These are phyloP conservation scores for Pseudofabraea citricarpa DNA, from an alignment of 2,329 filamentous ascomycete species.

Conservation along the genomic window DNA sequence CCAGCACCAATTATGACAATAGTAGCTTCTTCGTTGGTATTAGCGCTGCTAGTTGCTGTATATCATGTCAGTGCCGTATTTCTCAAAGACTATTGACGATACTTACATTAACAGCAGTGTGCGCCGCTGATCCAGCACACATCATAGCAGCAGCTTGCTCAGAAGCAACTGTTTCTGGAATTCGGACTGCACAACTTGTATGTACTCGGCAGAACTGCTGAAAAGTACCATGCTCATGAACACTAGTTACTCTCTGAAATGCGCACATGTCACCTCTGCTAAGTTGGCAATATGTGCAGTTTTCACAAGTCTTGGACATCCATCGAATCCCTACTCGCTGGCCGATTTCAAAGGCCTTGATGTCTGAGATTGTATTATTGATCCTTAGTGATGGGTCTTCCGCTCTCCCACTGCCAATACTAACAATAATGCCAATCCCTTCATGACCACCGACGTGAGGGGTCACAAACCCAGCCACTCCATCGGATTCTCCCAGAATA, in stretches of 20 bases:
- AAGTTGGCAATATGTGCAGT: not conserved
- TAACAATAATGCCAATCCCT: not conserved
- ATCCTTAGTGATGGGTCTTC: not conserved
- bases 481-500: not conserved
- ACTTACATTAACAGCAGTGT: not conserved
- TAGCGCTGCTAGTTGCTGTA: not conserved
- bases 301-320: not conserved
- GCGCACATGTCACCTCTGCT: not conserved
- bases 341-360: not conserved
- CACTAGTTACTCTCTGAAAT: not conserved
- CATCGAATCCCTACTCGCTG: not conserved
- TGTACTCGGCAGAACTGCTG: not conserved
- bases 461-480: not conserved
- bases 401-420: not conserved
- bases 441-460: not conserved
- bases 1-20: conserved; percentile 61
- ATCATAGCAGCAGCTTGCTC: not conserved
- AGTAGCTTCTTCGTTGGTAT: not conserved
- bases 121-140: not conserved
- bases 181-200: not conserved
- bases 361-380: not conserved
- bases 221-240: not conserved
- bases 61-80: not conserved
- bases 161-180: not conserved
- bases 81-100: too few relatives aligned